phyloP scores from a whole-genome alignment of 2,329 filamentous ascomycete species.

The Exophiala sp. region DNA sequence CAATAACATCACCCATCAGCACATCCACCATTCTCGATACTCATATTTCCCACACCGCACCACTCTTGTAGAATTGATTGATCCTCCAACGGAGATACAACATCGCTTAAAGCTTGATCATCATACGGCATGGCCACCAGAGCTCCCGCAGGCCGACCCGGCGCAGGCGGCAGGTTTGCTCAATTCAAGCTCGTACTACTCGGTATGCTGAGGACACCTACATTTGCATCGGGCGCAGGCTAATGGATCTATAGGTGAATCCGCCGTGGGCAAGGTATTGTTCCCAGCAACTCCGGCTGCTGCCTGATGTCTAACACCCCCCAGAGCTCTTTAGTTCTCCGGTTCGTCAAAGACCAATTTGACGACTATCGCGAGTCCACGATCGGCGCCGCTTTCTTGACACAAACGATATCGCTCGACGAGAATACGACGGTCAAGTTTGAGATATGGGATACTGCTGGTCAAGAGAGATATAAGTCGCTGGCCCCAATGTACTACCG shows the following conservation, averaged over 20 bases:
- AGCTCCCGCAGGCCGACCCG: constrained; percentile 62
- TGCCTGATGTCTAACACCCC: constrained; percentile 18
- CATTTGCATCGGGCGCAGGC: constrained; percentile 22
- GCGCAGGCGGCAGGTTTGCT: constrained; percentile 68
- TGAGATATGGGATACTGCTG: constrained; percentile 98
- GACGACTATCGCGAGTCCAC: constrained; percentile 97
- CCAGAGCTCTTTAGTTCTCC: constrained; percentile 91
- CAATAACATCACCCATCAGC: constrained; percentile 3
- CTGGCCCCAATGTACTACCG: constrained; percentile 99
- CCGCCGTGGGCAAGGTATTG: constrained; percentile 89
- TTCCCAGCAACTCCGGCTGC: constrained; percentile 8
- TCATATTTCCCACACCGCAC: not conserved
- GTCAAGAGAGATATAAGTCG: constrained; percentile 98
- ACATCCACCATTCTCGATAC: not conserved
- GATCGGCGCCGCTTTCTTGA: constrained; percentile 96
- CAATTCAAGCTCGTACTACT: constrained; percentile 98
- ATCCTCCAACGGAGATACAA: not conserved
- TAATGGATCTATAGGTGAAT: constrained; percentile 68
- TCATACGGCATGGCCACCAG: constrained; percentile 69
- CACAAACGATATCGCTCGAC: constrained; percentile 96
- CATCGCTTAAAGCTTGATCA: not conserved
- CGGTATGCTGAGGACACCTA: constrained; percentile 54
- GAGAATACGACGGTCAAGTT: constrained; percentile 99
- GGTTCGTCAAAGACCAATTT: constrained; percentile 99
- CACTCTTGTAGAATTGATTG: not conserved